phyloP scores from a whole-genome alignment of 2,329 filamentous ascomycete species.

The Scopulariopsis brevicaulis region DNA sequence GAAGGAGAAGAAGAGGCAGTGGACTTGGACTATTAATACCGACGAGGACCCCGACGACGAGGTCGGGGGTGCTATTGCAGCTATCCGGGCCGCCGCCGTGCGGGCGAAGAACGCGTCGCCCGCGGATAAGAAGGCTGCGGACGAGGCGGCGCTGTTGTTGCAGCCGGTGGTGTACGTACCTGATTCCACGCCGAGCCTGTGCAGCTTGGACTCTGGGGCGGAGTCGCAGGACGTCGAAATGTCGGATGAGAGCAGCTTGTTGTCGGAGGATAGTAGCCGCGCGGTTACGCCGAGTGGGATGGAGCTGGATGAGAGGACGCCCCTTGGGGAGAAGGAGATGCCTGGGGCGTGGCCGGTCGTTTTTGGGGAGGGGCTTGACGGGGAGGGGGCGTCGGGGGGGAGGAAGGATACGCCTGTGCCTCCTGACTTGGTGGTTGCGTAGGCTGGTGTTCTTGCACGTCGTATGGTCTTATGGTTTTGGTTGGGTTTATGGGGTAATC shows the following conservation, averaged over 20 bases:
- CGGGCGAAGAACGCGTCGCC: slow-evolving; percentile 6
- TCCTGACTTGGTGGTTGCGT: not conserved
- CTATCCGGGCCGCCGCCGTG: slow-evolving; percentile 20
- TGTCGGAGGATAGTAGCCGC: slow-evolving; percentile 19
- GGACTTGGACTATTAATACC: slow-evolving; percentile 55
- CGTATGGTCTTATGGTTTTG: not conserved
- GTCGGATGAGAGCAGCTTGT: slow-evolving; percentile 32
- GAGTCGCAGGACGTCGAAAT: slow-evolving; percentile 31
- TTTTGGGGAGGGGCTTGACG: not conserved
- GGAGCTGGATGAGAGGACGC: slow-evolving; percentile 4
- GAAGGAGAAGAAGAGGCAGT: slow-evolving; percentile 49
- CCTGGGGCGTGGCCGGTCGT: not conserved
- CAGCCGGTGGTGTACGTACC: slow-evolving; percentile 12
- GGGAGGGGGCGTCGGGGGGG: not conserved
- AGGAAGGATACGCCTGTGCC: slow-evolving; percentile 3
- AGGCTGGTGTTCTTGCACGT: not conserved
- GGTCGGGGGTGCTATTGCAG: slow-evolving; percentile 28
- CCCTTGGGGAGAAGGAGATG: not conserved
- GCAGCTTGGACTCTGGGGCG: slow-evolving; percentile 20
- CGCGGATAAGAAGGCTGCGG: slow-evolving; percentile 1
- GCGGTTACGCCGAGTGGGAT: slow-evolving; percentile 9
- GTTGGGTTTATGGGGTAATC: not conserved
- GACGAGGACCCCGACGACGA: slow-evolving; percentile 31
- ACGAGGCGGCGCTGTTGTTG: slow-evolving; percentile 5
- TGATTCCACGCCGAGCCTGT: slow-evolving; percentile 28